Conservation (phyloP, 164 flowering plant species). For the Piper longum region DNA sequence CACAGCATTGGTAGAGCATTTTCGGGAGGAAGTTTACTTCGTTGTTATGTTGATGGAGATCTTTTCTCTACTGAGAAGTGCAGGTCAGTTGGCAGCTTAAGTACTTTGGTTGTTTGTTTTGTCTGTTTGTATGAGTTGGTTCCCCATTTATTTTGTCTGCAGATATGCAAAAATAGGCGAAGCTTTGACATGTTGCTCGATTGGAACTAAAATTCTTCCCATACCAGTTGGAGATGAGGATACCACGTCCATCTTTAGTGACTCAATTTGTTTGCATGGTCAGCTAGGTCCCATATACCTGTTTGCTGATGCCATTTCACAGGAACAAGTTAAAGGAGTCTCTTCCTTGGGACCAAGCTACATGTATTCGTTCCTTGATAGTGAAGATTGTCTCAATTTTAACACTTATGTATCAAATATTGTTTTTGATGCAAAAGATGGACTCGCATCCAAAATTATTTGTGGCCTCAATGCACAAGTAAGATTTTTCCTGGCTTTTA, state of each 20-base stretch:
- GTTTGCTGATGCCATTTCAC: constrained; percentile 71
- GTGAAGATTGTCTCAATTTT: constrained; percentile 37
- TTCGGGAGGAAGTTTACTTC: constrained; percentile 87
- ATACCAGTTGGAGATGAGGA: constrained; percentile 28
- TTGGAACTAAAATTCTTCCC: constrained; percentile 45
- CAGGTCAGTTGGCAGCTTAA: constrained; percentile 37
- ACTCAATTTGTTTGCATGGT: constrained; percentile 66
- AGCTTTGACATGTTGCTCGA: constrained; percentile 39
- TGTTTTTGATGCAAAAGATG: constrained; percentile 74
- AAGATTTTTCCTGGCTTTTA: constrained; percentile 3
- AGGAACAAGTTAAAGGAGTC: constrained; percentile 76
- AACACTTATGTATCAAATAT: constrained; percentile 45
- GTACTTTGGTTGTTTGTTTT: neutral
- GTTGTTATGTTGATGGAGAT: constrained; percentile 74
- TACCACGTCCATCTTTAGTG: constrained; percentile 27
- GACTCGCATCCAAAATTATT: constrained; percentile 71
- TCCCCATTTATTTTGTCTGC: constrained; percentile 9
- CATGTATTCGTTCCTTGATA: constrained; percentile 89
- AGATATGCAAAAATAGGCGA: constrained; percentile 88
- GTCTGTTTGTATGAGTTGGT: neutral
- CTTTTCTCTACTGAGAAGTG: constrained; percentile 84
- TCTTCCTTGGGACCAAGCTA: constrained; percentile 89
- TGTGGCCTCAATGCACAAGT: constrained; percentile 99
- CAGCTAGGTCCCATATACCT: constrained; percentile 93
- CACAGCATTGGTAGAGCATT: constrained; percentile 95